A percentile compares a stretch with the other conserved stretches of the same genome.
phyloP scores from a whole-genome alignment of 1,139 yeast species.

The Candida dubliniensis region DNA sequence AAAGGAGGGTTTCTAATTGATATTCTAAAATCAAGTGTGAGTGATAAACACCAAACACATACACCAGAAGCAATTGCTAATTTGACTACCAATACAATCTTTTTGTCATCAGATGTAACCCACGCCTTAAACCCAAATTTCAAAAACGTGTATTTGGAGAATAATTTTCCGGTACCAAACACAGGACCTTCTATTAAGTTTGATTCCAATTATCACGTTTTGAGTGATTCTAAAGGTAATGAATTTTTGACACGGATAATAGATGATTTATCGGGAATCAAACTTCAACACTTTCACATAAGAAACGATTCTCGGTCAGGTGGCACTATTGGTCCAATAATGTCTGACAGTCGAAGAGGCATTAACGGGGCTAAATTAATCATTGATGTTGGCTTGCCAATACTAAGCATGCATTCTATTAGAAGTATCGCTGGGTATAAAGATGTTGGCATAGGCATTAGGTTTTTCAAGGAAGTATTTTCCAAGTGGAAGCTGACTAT shows the following conservation, averaged over 20 bases:
- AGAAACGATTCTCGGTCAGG: conserved; percentile 75
- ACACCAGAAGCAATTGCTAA: conserved; percentile 19
- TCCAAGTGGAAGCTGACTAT: conserved; percentile 48
- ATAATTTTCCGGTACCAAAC: conserved; percentile 78
- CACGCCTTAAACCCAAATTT: conserved; percentile 68
- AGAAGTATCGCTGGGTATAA: conserved; percentile 72
- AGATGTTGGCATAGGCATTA: conserved; percentile 67
- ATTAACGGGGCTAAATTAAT: conserved; percentile 69
- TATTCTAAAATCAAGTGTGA: conserved; percentile 11
- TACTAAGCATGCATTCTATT: conserved; percentile 78
- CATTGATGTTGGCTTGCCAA: conserved; percentile 76
- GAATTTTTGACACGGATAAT: conserved; percentile 70
- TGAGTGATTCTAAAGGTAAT: conserved; percentile 72
- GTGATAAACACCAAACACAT: conserved; percentile 5
- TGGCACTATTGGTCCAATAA: conserved; percentile 76
- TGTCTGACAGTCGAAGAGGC: conserved; percentile 42
- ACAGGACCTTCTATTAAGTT: conserved; percentile 68
- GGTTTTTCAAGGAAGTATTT: conserved; percentile 65
- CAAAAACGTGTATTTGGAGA: conserved; percentile 58
- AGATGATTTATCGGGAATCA: conserved; percentile 52
- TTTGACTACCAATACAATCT: conserved; percentile 51
- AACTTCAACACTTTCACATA: conserved; percentile 67
- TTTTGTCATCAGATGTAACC: conserved; percentile 66
- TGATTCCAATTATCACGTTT: conserved; percentile 80
- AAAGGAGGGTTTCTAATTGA: conserved; percentile 46